These are phyloP conservation scores for Hericium rajendrae DNA, from an alignment of 768 basidiomycete species.

Conservation along the genomic window DNA sequence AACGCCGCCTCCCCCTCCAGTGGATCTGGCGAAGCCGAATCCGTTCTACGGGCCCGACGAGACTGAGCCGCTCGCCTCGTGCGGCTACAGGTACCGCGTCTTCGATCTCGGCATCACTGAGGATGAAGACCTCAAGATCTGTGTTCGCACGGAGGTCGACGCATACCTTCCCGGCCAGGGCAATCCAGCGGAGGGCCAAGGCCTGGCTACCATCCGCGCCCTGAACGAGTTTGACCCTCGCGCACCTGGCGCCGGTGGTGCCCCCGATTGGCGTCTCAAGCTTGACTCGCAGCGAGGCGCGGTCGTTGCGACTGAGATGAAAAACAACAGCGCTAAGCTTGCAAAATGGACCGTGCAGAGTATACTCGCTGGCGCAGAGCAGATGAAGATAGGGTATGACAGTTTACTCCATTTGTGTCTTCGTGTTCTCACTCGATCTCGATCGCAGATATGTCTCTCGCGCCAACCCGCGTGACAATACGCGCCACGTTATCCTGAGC, in stretches of 20 bases:
- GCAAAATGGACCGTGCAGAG: conserved; percentile 97
- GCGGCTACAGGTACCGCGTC: conserved; percentile 91
- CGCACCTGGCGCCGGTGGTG: conserved; percentile 82
- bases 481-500: conserved; percentile 91
- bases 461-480: conserved; percentile 86
- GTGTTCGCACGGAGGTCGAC: conserved; percentile 94
- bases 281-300: conserved; percentile 94
- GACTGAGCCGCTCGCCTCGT: conserved; percentile 89
- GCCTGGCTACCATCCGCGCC: conserved; percentile 84
- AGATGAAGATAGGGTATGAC: conserved; percentile 91
- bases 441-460: conserved; percentile 82
- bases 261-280: conserved; percentile 98
- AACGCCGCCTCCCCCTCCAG: conserved; percentile 44
- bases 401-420: background rate
- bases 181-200: conserved; percentile 58
- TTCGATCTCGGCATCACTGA: conserved; percentile 88
- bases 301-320: conserved; percentile 99
- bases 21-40: conserved; percentile 80
- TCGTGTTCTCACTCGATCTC: conserved; percentile 3
- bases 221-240: conserved; percentile 95
- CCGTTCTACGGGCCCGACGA: conserved; percentile 94
- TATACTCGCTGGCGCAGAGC: conserved; percentile 87
- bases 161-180: conserved; percentile 62
- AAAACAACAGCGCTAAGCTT: conserved; percentile 97
- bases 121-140: conserved; percentile 85